A percentile compares a stretch with the other conserved stretches of the same genome.
Evolutionary conservation across 2,329 filamentous ascomycete genomes (phyloP).

Genomic region (Alternaria dauci): DNA sequence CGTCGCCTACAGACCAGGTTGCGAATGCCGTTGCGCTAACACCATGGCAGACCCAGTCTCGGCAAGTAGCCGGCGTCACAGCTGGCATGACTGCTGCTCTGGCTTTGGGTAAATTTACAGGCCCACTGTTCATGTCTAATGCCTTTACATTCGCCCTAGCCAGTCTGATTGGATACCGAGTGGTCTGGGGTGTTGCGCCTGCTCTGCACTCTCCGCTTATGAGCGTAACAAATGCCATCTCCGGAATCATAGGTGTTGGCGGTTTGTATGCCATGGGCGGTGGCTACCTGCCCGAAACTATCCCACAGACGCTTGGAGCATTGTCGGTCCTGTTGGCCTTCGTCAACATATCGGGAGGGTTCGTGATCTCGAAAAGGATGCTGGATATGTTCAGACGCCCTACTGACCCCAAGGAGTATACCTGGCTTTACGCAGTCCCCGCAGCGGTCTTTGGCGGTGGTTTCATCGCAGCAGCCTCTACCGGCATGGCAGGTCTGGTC

Average conservation of each 20-base stretch:
- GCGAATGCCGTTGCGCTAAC: conserved; percentile 73
- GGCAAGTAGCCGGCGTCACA: conserved; percentile 77
- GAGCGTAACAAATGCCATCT: conserved; percentile 94
- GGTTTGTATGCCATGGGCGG: conserved; percentile 90
- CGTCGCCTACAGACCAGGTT: conserved; percentile 50
- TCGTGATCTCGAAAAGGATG: conserved; percentile 93
- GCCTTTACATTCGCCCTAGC: conserved; percentile 85
- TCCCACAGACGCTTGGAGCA: conserved; percentile 80
- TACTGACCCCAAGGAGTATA: conserved; percentile 87
- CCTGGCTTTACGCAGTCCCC: conserved; percentile 84
- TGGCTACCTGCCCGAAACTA: conserved; percentile 66
- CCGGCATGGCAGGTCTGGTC: conserved; percentile 82
- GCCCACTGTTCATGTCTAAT: conserved; percentile 85
- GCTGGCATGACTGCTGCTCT: conserved; percentile 79
- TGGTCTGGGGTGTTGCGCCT: conserved; percentile 85
- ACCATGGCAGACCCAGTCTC: conserved; percentile 80
- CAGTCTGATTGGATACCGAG: conserved; percentile 85
- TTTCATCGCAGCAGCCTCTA: conserved; percentile 79
- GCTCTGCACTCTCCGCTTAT: conserved; percentile 88
- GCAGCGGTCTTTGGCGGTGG: conserved; percentile 80
- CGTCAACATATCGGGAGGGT: conserved; percentile 87
- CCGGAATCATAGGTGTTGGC: conserved; percentile 86
- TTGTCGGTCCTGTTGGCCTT: conserved; percentile 84
- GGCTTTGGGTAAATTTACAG: conserved; percentile 80
- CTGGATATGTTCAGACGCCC: conserved; percentile 72